Evolutionary conservation across 768 basidiomycete genomes (phyloP).

Genomic region (Lactifluus rugatus): DNA sequence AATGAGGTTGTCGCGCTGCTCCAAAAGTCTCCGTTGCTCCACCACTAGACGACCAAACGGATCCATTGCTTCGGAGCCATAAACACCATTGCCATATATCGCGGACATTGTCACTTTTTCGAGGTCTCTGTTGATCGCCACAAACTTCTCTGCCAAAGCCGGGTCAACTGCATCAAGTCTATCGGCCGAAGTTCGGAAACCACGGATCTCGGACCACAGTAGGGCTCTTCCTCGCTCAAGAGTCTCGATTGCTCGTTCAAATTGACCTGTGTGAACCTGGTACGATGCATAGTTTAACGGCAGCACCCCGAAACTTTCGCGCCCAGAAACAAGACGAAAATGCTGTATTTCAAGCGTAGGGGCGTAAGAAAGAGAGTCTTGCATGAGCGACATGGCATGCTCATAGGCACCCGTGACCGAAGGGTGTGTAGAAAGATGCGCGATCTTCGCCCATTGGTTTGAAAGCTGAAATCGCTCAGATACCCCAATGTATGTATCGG

Average conservation of each 20-base stretch:
- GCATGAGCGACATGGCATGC: neutral
- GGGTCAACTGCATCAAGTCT: neutral
- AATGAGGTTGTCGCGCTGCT: neutral
- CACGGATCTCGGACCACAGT: constrained; percentile 12
- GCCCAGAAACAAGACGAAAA: neutral
- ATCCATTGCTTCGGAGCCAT: neutral
- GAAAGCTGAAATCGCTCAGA: neutral
- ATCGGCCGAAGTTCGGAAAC: neutral
- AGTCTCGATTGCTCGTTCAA: neutral
- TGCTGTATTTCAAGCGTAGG: neutral
- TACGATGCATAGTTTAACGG: neutral
- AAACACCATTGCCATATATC: neutral
- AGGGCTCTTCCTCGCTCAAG: constrained; percentile 8
- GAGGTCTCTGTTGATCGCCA: neutral
- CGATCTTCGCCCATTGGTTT: neutral
- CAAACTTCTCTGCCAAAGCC: neutral
- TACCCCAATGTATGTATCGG: neutral
- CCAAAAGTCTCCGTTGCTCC: neutral
- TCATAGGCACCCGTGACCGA: neutral
- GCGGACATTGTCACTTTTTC: neutral
- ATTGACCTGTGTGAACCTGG: neutral
- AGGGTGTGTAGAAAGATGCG: neutral
- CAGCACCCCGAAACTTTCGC: neutral
- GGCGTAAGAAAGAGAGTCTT: neutral
- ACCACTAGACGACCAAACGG: neutral